These are phyloP conservation scores for Pseudonitzschia multiseries DNA, from an alignment of 108 stramenopile genomes.

Conservation along the genomic window DNA sequence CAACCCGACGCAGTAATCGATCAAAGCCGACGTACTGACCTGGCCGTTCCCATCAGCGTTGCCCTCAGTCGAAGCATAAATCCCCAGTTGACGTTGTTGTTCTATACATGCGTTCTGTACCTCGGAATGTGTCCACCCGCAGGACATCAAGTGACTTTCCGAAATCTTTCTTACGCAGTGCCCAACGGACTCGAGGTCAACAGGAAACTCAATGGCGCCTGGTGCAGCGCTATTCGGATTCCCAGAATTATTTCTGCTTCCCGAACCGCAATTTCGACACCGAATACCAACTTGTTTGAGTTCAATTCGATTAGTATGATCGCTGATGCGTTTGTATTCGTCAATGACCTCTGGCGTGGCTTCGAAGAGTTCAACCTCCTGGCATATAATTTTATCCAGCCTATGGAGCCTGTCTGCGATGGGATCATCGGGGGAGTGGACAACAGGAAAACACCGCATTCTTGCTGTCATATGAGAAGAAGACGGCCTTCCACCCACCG, in stretches of 20 bases:
- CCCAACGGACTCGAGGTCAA: conserved; percentile 25
- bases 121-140: conserved; percentile 27
- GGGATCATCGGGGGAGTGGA: background rate
- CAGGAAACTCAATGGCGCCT: conserved; percentile 25
- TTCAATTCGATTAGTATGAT: conserved; percentile 18
- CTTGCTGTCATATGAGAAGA: background rate
- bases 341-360: conserved; percentile 30
- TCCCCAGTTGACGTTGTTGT: conserved; percentile 14
- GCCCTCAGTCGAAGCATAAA: background rate
- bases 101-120: conserved; percentile 27
- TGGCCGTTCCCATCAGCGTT: conserved; percentile 5
- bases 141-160: conserved; percentile 39
- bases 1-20: conserved; percentile 42
- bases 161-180: conserved; percentile 22
- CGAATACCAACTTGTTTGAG: conserved; percentile 46
- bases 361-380: conserved; percentile 46
- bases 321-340: conserved; percentile 22
- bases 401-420: conserved; percentile 7
- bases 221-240: background rate
- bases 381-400: conserved; percentile 31
- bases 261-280: conserved; percentile 43
- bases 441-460: background rate
- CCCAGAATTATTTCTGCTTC: background rate
- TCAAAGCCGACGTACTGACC: conserved; percentile 20
- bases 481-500: background rate